Evolutionary conservation across 2,329 filamentous ascomycete genomes (phyloP).

Genomic region (Chaetomiaceae sp.): DNA sequence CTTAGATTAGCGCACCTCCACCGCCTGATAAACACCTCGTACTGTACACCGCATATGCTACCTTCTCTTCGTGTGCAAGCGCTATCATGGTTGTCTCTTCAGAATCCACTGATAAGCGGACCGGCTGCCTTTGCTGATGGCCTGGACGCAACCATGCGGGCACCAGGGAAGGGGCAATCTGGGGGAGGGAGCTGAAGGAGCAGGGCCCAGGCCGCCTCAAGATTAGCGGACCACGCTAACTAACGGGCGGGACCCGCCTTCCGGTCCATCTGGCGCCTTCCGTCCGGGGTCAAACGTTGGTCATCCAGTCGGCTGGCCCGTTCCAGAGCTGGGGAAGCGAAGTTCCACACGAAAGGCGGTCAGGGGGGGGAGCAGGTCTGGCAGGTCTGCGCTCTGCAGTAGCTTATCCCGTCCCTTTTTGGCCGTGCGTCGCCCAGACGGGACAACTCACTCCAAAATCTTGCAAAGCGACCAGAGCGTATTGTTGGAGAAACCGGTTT

Average conservation of each 20-base stretch:
- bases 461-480: no score
- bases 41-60: background rate
- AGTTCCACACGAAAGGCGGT: no score
- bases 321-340: no score
- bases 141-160: no score
- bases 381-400: no score
- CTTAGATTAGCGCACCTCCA: no score
- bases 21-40: background rate
- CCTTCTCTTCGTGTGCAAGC: slow-evolving; percentile 12
- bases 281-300: slow-evolving; percentile 1
- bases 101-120: slow-evolving; percentile 10
- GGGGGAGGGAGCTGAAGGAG: background rate
- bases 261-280: slow-evolving; percentile 9
- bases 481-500: no score
- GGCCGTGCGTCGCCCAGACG: no score
- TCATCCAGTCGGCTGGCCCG: slow-evolving; percentile 1
- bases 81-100: slow-evolving; percentile 3
- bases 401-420: no score
- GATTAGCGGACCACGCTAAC: background rate
- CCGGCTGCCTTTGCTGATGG: no score
- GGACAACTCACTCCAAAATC: background rate
- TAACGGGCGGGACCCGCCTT: slow-evolving; percentile 5
- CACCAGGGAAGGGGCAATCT: background rate
- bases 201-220: background rate
- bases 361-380: no score